Conservation (phyloP, 805 yeast genomes). For the Candida easanensis region DNA sequence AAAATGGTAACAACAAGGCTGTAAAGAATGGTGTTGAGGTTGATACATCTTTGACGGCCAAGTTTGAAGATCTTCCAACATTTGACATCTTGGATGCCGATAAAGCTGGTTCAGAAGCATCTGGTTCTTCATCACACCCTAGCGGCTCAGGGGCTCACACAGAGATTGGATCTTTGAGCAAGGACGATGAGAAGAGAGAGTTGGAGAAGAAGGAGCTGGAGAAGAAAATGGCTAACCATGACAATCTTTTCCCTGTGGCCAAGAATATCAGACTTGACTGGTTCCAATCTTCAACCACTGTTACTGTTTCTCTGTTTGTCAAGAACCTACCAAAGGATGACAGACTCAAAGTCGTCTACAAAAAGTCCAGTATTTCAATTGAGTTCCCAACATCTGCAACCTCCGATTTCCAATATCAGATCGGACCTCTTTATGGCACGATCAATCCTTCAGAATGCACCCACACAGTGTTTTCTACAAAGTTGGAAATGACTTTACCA, state of each 20-base stretch:
- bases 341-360: slow-evolving; percentile 39
- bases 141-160: too few species aligned
- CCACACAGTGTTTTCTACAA: slow-evolving; percentile 61
- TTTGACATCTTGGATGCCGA: slow-evolving; percentile 1
- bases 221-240: slow-evolving; percentile 23
- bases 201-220: slow-evolving; percentile 22
- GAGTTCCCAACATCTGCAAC: slow-evolving; percentile 46
- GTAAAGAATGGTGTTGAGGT: slow-evolving; percentile 10
- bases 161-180: neutral
- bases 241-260: slow-evolving; percentile 22
- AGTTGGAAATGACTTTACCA: slow-evolving; percentile 63
- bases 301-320: slow-evolving; percentile 70
- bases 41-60: slow-evolving; percentile 7
- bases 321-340: slow-evolving; percentile 56
- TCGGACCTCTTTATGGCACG: slow-evolving; percentile 50
- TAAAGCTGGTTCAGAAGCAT: neutral
- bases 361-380: slow-evolving; percentile 35
- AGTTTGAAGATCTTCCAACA: slow-evolving; percentile 12
- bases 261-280: slow-evolving; percentile 54
- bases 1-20: slow-evolving; percentile 21
- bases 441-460: slow-evolving; percentile 47
- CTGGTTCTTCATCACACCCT: neutral
- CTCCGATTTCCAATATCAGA: slow-evolving; percentile 54
- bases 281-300: slow-evolving; percentile 60
- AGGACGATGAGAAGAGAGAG: slow-evolving; percentile 21